phyloP scores from a whole-genome alignment of 148 eudicot genomes.

The Tetragonia tetragonoides region DNA sequence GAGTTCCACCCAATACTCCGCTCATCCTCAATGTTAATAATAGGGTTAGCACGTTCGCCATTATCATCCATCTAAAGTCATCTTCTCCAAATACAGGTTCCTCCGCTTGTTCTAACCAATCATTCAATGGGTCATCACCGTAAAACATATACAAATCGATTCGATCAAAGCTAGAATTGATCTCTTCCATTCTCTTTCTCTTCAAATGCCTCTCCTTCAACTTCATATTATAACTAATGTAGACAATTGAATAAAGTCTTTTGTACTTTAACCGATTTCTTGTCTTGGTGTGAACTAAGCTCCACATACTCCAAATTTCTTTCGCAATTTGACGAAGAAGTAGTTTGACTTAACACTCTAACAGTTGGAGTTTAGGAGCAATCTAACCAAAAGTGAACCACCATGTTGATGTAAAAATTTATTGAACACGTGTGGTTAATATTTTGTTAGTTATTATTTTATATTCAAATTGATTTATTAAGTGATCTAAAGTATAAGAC shows the following conservation, averaged over 20 bases:
- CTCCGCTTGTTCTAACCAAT: not conserved
- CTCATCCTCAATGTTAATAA: too few relatives aligned
- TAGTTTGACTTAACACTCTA: slow-evolving; percentile 16
- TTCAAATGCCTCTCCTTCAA: not conserved
- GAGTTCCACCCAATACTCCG: too few relatives aligned
- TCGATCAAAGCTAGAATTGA: slow-evolving; percentile 1
- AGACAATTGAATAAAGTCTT: slow-evolving; percentile 3
- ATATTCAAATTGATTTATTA: too few relatives aligned
- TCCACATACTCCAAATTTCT: slow-evolving; percentile 23
- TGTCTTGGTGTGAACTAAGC: slow-evolving; percentile 10
- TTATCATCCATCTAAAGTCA: not conserved
- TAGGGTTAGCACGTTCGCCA: too few relatives aligned
- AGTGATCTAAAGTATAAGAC: too few relatives aligned
- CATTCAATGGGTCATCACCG: not conserved
- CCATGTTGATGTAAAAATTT: slow-evolving; percentile 18
- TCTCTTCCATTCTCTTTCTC: not conserved
- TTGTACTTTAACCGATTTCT: slow-evolving; percentile 17
- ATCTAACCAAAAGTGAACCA: slow-evolving; percentile 8
- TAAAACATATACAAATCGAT: slow-evolving; percentile 15
- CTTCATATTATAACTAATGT: slow-evolving; percentile 12
- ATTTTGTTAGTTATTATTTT: too few relatives aligned
- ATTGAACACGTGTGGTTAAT: too few relatives aligned
- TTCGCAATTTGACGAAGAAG: slow-evolving; percentile 19
- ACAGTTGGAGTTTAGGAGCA: not conserved
- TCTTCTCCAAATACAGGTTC: not conserved